A percentile compares a stretch with the other conserved stretches of the same genome.
phyloP scores from a whole-genome alignment of 2,329 filamentous ascomycete species.

The Trichoderma sp. region DNA sequence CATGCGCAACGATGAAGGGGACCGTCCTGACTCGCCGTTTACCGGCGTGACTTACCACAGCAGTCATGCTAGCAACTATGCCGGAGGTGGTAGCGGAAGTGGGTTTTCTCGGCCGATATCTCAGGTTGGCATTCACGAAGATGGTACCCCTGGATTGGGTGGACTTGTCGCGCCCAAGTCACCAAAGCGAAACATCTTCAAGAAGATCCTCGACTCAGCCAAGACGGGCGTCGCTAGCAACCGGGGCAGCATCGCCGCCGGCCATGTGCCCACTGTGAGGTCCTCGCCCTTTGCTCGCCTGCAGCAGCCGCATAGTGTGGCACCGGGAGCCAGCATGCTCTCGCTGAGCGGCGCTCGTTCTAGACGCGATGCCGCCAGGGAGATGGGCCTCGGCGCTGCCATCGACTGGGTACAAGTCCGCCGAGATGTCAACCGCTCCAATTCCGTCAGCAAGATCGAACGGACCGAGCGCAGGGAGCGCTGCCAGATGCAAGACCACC shows the following conservation, averaged over 20 bases:
- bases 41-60: slow-evolving; percentile 88
- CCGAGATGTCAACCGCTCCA: slow-evolving; percentile 91
- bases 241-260: slow-evolving; percentile 74
- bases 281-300: slow-evolving; percentile 44
- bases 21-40: slow-evolving; percentile 61
- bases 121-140: slow-evolving; percentile 63
- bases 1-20: slow-evolving; percentile 53
- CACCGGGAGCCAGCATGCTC: slow-evolving; percentile 45
- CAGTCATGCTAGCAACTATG: slow-evolving; percentile 66
- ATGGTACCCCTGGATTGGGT: slow-evolving; percentile 68
- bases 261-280: slow-evolving; percentile 40
- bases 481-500: slow-evolving; percentile 91
- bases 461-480: slow-evolving; percentile 79
- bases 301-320: slow-evolving; percentile 37
- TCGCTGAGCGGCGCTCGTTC: slow-evolving; percentile 36
- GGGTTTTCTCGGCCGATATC: slow-evolving; percentile 56
- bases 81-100: slow-evolving; percentile 5
- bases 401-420: slow-evolving; percentile 98
- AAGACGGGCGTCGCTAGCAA: slow-evolving; percentile 92
- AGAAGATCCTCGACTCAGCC: slow-evolving; percentile 89
- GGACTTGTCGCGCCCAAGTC: slow-evolving; percentile 73
- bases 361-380: slow-evolving; percentile 56
- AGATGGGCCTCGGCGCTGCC: slow-evolving; percentile 63
- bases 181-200: slow-evolving; percentile 88
- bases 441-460: slow-evolving; percentile 87